Evolutionary conservation across 176 grass and related monocot genomes (phyloP), one percentile per base, ranked within the genome.

Genomic region (Rhynchospora breviuscula): DNA sequence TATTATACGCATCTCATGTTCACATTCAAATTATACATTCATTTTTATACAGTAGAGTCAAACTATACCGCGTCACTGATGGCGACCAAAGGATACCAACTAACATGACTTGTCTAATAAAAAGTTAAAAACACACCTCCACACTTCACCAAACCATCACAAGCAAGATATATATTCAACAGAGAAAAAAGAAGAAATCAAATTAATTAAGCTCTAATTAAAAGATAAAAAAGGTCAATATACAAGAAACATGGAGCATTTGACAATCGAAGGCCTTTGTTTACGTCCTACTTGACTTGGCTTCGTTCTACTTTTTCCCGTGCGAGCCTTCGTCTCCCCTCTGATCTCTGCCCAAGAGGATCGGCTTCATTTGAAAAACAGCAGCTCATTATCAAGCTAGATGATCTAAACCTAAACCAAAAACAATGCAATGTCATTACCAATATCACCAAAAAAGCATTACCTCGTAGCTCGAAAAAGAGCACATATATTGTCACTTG

Each of bases 251-350:
- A 83, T 79, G 75, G 75, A 21, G 31, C 29, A 13, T 40, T 35
- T 79, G 51, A 33, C 49, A 58, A 9, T 51, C 29, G 49, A 79
- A 79, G 75, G 75, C 22, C 51, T 79, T 14, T 79, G 75, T 56
- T 79, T 79, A 79, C 75, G 13, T 79, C 75, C n/a, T 59, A 58
- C 75, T 56, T 23, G 8, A 17, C 51, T 59, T 10, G 19, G 0
- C 49, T 23, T 21, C 13, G 5, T 17, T 8, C 29, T 79, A 8
- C 8, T 54, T 79, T 51, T 15, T 79, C 49, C 21, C 52, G 12
- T 79, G 75, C 75, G 18, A 79, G 10, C 29, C 75, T 79, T 13
- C 49, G 29, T 58, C 9, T 43, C 53, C 26, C 77, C 11, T 43
- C 53, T 53, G 52, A 79, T 79, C 53, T 79, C 49, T 60, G 77